Evolutionary conservation across 352 stramenopile species (phyloP), one percentile per base, ranked within the genome.

Genomic region (Phytopythium helicoides): DNA sequence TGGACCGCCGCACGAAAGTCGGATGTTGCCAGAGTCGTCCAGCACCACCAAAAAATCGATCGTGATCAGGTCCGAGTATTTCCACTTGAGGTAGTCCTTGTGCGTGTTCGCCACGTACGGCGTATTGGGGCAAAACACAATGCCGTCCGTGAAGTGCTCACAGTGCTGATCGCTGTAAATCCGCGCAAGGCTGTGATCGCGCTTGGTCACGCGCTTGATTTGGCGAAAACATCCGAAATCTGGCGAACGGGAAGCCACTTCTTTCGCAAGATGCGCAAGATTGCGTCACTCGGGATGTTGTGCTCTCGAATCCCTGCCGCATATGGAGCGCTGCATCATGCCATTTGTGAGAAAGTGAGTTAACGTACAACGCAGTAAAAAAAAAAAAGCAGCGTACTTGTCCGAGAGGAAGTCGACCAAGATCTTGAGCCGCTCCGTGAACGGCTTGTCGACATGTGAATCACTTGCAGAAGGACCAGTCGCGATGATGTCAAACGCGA

Each of bases 81-180:
- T 97, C 88, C 88, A 97, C 70, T 97, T 97, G 51, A 97, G 69
- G 54, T 94, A 94, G 50, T 94, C 84, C 57, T 86, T 83, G 73
- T 94, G 77, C 34, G 84, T 92, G 68, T 91, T 91, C 21, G 73
- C 66, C 47, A 91, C 65, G 57, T 94, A 94, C 54, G 81, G 86
- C 31, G 86, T 88, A 52, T 91, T 89, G 19, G 88, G 88, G 50
- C 88, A 94, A 48, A 97, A 96, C 22, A 97, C 76, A 18, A 97
- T 82, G 34, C 88, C 88, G 56, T 97, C 88, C 31, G 87, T 97
- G 58, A 91, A 93, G 60, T 97, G 88, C 34, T 76, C 78, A 25
- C 84, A 82, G 65, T 92, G 92, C 55, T 82, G 78, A 54, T 94
- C 84, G 33, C 65, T 80, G 67, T 92, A 94, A 48, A 94, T 81